phyloP scores from a whole-genome alignment of 2,329 filamentous ascomycete genomes.

The Salinomyces thailandicus region DNA sequence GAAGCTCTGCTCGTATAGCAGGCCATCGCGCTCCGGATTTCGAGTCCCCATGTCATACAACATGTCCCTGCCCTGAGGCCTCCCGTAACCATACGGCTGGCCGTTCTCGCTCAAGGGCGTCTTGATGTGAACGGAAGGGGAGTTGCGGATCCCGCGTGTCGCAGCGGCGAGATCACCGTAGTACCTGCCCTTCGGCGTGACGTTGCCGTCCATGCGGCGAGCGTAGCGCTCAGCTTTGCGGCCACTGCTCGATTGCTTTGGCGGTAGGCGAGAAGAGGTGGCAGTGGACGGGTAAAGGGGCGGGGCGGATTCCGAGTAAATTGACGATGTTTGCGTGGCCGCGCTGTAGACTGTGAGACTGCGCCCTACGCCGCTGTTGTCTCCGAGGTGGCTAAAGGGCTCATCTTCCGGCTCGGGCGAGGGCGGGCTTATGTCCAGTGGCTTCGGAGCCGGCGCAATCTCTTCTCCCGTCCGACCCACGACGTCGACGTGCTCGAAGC shows the following conservation, averaged over 20 bases:
- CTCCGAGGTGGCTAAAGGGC: conserved; percentile 5
- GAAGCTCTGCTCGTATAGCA: too few relatives aligned
- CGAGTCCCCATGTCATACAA: too few relatives aligned
- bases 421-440: conserved; percentile 40
- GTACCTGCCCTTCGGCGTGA: conserved; percentile 33
- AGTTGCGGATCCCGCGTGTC: conserved; percentile 26
- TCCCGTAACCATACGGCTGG: too few relatives aligned
- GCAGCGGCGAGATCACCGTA: conserved; percentile 40
- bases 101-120: background rate
- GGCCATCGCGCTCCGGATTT: too few relatives aligned
- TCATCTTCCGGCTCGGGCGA: conserved; percentile 7
- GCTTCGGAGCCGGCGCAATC: conserved; percentile 18
- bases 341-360: conserved; percentile 21
- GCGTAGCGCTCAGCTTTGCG: too few relatives aligned
- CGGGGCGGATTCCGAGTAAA: conserved; percentile 26
- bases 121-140: background rate
- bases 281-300: too few relatives aligned
- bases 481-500: conserved; percentile 11
- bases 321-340: conserved; percentile 20
- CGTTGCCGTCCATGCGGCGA: conserved; percentile 7
- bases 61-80: too few relatives aligned
- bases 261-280: too few relatives aligned
- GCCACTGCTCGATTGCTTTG: too few relatives aligned
- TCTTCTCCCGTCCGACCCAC: background rate
- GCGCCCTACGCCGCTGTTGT: conserved; percentile 18